Evolutionary conservation across 1,139 yeast species (phyloP).

Genomic region (Yamadazyma trypodendri): DNA sequence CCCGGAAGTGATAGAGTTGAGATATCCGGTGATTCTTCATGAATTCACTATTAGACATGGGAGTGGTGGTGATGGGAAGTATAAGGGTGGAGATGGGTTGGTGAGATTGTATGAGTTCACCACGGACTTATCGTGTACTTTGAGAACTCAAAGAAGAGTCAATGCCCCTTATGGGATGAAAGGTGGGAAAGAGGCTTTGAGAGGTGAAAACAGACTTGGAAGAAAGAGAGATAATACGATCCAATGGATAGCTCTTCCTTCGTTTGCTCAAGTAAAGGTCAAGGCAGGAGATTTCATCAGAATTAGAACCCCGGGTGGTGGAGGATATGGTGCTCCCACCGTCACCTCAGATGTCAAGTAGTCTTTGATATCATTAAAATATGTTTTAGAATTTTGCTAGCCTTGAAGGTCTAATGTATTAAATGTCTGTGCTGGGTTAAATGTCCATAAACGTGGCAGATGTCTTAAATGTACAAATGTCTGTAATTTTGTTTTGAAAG

Average conservation of each 20-base stretch:
- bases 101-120: slow-evolving; percentile 20
- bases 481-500: neutral
- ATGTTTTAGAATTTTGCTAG: too few relatives aligned
- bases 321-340: slow-evolving; percentile 45
- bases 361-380: too few relatives aligned
- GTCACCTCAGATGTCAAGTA: too few relatives aligned
- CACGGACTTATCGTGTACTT: slow-evolving; percentile 17
- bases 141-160: slow-evolving; percentile 21
- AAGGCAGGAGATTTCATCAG: slow-evolving; percentile 39
- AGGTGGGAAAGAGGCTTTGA: slow-evolving; percentile 43
- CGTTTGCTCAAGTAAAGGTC: slow-evolving; percentile 21
- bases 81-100: slow-evolving; percentile 33
- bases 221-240: slow-evolving; percentile 21
- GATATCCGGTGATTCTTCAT: slow-evolving; percentile 32
- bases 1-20: slow-evolving; percentile 35
- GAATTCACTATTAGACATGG: slow-evolving; percentile 28
- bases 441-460: too few relatives aligned
- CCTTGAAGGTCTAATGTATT: too few relatives aligned
- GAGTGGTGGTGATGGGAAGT: slow-evolving; percentile 36
- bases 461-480: slow-evolving; percentile 1
- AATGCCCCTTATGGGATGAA: slow-evolving; percentile 20
- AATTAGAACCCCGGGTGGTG: slow-evolving; percentile 54
- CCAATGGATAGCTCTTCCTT: slow-evolving; percentile 20
- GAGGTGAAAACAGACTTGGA: slow-evolving; percentile 61
- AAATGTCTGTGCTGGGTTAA: too few relatives aligned